Conservation (phyloP, 176 grass and related monocot genomes). For the Melocanna baccifera region DNA sequence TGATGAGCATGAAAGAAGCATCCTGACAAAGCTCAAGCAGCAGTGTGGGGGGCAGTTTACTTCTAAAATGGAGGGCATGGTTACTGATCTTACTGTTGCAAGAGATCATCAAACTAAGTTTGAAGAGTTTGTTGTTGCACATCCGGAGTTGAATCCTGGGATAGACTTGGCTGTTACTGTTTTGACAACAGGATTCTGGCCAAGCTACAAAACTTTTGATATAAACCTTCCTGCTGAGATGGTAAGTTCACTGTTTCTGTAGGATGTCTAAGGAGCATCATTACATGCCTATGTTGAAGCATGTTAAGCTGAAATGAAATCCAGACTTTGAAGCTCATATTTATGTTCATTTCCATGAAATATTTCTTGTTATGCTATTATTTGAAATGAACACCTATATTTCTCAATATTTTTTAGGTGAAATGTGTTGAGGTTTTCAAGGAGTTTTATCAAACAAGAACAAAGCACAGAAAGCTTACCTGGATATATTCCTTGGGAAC, state of each 20-base stretch:
- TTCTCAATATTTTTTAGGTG: constrained; percentile 47
- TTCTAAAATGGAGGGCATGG: constrained; percentile 99
- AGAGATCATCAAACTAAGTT: constrained; percentile 83
- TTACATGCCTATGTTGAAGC: not conserved
- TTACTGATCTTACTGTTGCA: constrained; percentile 80
- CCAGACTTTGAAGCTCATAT: not conserved
- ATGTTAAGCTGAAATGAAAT: constrained; percentile 3
- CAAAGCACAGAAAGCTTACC: constrained; percentile 90
- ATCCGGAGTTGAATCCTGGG: constrained; percentile 59
- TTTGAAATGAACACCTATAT: not conserved
- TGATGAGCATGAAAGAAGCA: constrained; percentile 98
- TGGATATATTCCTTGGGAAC: constrained; percentile 99
- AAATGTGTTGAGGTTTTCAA: constrained; percentile 94
- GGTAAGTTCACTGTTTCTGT: constrained; percentile 45
- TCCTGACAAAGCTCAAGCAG: constrained; percentile 98
- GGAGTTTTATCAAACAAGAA: constrained; percentile 89
- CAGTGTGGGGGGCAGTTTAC: constrained; percentile 97
- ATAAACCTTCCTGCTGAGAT: constrained; percentile 97
- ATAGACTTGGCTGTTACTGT: constrained; percentile 88
- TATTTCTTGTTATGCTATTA: not conserved
- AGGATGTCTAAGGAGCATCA: not conserved
- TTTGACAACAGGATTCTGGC: constrained; percentile 97
- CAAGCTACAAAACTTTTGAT: constrained; percentile 94
- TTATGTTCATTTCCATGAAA: not conserved
- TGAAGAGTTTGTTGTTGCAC: constrained; percentile 64